Evolutionary conservation across 1,139 yeast genomes (phyloP), one percentile per base, ranked within the genome.

Genomic region (Meyerozyma carpophila): DNA sequence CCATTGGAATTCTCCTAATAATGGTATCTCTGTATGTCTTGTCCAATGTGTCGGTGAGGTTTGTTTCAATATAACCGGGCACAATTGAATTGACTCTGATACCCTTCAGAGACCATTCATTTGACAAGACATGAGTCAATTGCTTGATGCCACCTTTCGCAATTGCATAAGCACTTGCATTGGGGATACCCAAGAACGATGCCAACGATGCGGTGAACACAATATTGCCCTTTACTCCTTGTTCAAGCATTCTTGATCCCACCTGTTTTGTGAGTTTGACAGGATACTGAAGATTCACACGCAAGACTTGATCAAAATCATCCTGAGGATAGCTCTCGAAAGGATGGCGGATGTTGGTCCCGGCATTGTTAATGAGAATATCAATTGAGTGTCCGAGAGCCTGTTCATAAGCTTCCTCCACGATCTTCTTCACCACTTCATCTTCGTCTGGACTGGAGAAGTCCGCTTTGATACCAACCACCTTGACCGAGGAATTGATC

Each of bases 341-440:
- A 2, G 66, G 61, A 24, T 55, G 58, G 24, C 78, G 61, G 40
- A 57, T 49, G 39, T 66, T 66, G 45, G 77, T 71, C 9, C 84
- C 84, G 7, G 83, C 84, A 52, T 79, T 77, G 54, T 78, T 79
- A 50, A 79, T 57, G 60, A 81, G 65, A 11, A 78, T 69, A 52
- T 78, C 80, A 45, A 78, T 66, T 31, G 59, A 55, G 1, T 64
- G 70, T 32, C 58, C 59, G 13, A 24, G 24, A 6, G 46, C 34
- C 27, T 32, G 18, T 31, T 37, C 39, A 21, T 43, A 43, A 3
- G 45, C 39, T 26, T 43, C 41, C 10, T 40, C 41, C 14, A 31
- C 45, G 32, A 54, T 48, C 13, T 21, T 40, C 13, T 32, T 41
- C 14, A 42, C 56, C 42, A 47, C 44, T 31, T 39, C 53, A 42